These are phyloP conservation scores for Neurospora cerealis DNA, from an alignment of 495 filamentous ascomycete genomes.

Conservation along the genomic window DNA sequence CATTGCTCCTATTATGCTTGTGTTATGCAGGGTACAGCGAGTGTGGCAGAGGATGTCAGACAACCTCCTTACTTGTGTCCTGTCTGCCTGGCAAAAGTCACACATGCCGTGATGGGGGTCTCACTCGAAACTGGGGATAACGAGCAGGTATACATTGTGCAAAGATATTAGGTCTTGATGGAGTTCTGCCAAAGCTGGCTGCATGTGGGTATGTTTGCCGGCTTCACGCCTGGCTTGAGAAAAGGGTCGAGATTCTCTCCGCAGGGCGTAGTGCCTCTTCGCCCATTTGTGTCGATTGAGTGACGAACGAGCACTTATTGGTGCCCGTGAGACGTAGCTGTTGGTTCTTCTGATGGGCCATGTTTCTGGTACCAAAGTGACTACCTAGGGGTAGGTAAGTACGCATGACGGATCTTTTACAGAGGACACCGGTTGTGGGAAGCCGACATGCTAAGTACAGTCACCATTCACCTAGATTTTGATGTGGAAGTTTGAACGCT, in stretches of 20 bases:
- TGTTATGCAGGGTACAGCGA: slow-evolving; percentile 54
- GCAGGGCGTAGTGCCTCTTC: background rate
- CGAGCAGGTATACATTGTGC: slow-evolving; percentile 17
- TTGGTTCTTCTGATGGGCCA: background rate
- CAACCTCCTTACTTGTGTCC: slow-evolving; percentile 62
- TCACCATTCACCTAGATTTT: background rate
- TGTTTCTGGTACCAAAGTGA: background rate
- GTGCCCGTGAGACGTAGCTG: background rate
- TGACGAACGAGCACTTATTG: background rate
- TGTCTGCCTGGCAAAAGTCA: slow-evolving; percentile 48
- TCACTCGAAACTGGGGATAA: background rate
- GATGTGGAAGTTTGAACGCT: background rate
- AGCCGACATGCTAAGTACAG: background rate
- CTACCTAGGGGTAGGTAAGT: background rate
- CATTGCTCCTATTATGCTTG: slow-evolving; percentile 65
- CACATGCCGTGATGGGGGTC: slow-evolving; percentile 14
- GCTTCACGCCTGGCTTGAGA: slow-evolving; percentile 30
- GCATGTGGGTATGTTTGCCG: slow-evolving; percentile 31
- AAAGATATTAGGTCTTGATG: slow-evolving; percentile 35
- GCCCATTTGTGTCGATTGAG: background rate
- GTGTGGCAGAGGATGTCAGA: slow-evolving; percentile 50
- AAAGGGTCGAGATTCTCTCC: slow-evolving; percentile 8
- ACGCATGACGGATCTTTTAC: background rate
- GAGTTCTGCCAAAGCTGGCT: slow-evolving; percentile 33
- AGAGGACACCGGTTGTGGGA: background rate